Percentiles rank a stretch among this genome's conserved stretches.
These are phyloP conservation scores for Marasmius oreades DNA, from an alignment of 1,284 basidiomycete species.

Conservation along the genomic window DNA sequence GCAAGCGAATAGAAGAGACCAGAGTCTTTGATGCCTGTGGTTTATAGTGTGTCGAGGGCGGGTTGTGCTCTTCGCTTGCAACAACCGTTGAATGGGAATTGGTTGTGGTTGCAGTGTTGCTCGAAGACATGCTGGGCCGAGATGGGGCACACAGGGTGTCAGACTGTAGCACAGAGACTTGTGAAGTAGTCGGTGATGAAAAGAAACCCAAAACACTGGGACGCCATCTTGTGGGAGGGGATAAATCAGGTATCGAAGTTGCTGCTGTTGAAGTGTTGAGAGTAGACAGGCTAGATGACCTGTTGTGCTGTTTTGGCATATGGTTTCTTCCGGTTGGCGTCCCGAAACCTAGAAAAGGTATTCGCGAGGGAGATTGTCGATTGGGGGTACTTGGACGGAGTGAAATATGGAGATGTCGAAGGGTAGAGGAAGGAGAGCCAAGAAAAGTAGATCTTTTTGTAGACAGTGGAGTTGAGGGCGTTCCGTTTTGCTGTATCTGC, in stretches of 20 bases:
- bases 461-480: conserved; percentile 36
- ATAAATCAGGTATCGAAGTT: conserved; percentile 18
- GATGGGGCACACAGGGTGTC: conserved; percentile 45
- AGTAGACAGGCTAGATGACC: conserved; percentile 42
- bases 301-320: conserved; percentile 35
- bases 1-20: conserved; percentile 45
- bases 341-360: conserved; percentile 40
- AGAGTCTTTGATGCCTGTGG: conserved; percentile 42
- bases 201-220: conserved; percentile 62
- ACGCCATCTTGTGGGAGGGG: conserved; percentile 44
- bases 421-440: conserved; percentile 42
- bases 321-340: conserved; percentile 26
- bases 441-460: conserved; percentile 39
- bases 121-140: conserved; percentile 66
- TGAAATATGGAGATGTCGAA: conserved; percentile 52
- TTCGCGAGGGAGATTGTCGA: conserved; percentile 33
- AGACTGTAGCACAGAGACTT: conserved; percentile 32
- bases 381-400: conserved; percentile 43
- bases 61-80: conserved; percentile 35
- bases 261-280: conserved; percentile 23
- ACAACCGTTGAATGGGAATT: conserved; percentile 50
- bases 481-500: conserved; percentile 27
- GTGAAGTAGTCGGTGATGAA: conserved; percentile 36
- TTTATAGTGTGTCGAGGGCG: conserved; percentile 10
- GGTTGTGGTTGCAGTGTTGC: conserved; percentile 24